A percentile compares a stretch with the other conserved stretches of the same genome.
phyloP scores from a whole-genome alignment of 169 alveolate genomes.

The Plasmodium malariae region DNA sequence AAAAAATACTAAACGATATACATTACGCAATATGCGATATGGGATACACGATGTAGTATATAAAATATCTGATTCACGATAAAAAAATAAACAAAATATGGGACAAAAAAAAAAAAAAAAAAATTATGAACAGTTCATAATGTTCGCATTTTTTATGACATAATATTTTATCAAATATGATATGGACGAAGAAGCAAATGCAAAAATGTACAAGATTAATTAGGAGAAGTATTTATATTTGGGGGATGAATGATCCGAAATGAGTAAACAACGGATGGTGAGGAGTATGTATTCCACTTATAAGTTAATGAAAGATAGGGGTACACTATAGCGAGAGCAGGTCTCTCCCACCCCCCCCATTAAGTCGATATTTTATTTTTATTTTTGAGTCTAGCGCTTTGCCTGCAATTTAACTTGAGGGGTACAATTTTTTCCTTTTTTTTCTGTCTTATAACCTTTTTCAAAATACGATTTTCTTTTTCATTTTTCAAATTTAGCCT shows the following conservation, averaged over 20 bases:
- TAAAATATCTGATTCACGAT: not conserved
- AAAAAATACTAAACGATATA: not conserved
- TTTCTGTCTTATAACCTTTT: slow-evolving; percentile 43
- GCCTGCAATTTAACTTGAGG: slow-evolving; percentile 24
- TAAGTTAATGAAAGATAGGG: too few species aligned
- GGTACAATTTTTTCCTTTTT: slow-evolving; percentile 58
- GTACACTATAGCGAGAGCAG: too few species aligned
- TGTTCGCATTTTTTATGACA: not conserved
- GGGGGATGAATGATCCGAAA: too few species aligned
- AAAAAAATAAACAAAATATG: slow-evolving; percentile 8
- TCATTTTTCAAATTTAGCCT: slow-evolving; percentile 21
- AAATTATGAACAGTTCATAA: slow-evolving; percentile 5
- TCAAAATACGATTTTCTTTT: slow-evolving; percentile 22
- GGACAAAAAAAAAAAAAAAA: slow-evolving; percentile 22
- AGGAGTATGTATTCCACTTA: too few species aligned
- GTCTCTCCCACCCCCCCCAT: too few species aligned
- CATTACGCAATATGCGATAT: not conserved
- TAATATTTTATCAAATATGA: not conserved
- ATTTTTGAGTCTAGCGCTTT: slow-evolving; percentile 41
- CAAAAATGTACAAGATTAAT: too few species aligned
- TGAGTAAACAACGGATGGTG: too few species aligned
- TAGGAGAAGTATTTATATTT: too few species aligned
- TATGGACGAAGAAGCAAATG: too few species aligned
- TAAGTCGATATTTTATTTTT: not conserved
- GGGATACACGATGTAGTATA: too few species aligned